These are phyloP conservation scores for Tolypocladium guangdongense DNA, from an alignment of 2,329 filamentous ascomycete species.

Conservation along the genomic window DNA sequence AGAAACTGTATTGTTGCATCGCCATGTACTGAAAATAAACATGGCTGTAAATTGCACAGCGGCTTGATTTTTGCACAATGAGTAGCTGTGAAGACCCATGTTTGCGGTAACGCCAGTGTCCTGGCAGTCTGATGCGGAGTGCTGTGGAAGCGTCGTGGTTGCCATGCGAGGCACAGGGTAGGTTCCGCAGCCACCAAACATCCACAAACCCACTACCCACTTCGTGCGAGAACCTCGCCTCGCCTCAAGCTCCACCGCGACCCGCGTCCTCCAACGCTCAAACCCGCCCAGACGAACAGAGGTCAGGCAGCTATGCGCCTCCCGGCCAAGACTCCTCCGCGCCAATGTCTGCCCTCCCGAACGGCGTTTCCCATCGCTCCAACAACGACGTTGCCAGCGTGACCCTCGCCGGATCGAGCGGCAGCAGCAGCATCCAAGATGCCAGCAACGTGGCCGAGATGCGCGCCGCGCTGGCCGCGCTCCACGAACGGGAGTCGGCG, in stretches of 20 bases:
- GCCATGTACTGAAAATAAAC: not conserved
- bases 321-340: conserved; percentile 22
- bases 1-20: conserved; percentile 3
- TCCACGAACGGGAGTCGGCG: conserved; percentile 64
- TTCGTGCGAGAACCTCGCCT: not conserved
- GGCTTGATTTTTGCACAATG: too few species aligned
- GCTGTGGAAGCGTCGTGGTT: not conserved
- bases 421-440: conserved; percentile 44
- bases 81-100: not conserved
- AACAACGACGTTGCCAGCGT: conserved; percentile 19
- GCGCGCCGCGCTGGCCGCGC: conserved; percentile 60
- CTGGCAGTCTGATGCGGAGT: not conserved
- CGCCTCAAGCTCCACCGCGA: not conserved
- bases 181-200: too few species aligned
- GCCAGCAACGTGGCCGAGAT: conserved; percentile 70
- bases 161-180: not conserved
- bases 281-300: not conserved
- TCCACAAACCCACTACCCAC: too few species aligned
- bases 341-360: conserved; percentile 37
- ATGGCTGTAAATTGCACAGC: too few species aligned
- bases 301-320: conserved; percentile 29
- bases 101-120: not conserved
- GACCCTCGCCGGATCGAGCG: conserved; percentile 13
- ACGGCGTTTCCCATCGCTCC: conserved; percentile 28
- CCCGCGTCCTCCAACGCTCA: not conserved